phyloP scores from a whole-genome alignment of 1,139 yeast species.

The Sugiyamaella paludigena region DNA sequence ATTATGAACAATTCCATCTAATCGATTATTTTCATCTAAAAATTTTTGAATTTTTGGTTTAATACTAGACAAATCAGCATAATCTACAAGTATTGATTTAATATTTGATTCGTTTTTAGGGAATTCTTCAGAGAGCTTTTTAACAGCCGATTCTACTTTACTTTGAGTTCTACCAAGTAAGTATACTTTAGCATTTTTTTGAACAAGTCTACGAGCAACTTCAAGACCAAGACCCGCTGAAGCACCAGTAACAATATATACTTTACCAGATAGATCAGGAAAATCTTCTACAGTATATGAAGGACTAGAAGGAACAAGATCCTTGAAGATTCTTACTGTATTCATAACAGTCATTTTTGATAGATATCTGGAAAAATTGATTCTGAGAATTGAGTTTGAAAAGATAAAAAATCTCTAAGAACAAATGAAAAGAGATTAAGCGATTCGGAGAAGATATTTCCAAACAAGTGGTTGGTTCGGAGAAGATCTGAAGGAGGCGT shows the following conservation, averaged over 20 bases:
- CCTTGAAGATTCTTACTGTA: background rate
- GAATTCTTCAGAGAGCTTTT: constrained; percentile 18
- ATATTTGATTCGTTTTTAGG: constrained; percentile 22
- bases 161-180: constrained; percentile 29
- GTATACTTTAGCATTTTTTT: constrained; percentile 32
- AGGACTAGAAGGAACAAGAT: constrained; percentile 25
- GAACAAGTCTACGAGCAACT: constrained; percentile 25
- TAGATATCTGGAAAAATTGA: background rate
- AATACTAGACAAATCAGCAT: constrained; percentile 45
- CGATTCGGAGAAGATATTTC: too few species aligned
- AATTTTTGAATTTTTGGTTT: constrained; percentile 43
- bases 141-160: constrained; percentile 23
- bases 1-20: constrained; percentile 49
- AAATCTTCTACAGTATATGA: constrained; percentile 40
- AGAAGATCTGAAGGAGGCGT: too few species aligned
- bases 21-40: constrained; percentile 30
- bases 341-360: constrained; percentile 2
- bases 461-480: too few species aligned
- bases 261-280: constrained; percentile 45
- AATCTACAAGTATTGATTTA: constrained; percentile 37
- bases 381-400: background rate
- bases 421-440: background rate
- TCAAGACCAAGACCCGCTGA: constrained; percentile 34
- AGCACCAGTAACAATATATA: constrained; percentile 38
- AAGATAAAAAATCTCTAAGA: background rate